Evolutionary conservation across 768 basidiomycete species (phyloP).

Genomic region (Mrakia hoshinonis): DNA sequence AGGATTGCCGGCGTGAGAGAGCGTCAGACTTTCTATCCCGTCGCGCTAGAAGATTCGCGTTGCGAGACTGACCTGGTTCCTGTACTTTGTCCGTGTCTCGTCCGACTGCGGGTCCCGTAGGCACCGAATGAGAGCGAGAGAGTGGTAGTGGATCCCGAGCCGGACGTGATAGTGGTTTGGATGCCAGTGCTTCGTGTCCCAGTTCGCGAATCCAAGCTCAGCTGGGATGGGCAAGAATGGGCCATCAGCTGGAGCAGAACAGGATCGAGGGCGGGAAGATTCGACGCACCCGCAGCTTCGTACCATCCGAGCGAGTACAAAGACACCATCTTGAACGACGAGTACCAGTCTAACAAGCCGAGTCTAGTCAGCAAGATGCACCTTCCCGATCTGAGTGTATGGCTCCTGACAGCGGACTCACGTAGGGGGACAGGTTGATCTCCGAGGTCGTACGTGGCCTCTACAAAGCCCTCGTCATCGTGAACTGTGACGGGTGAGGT

Average conservation of each 20-base stretch:
- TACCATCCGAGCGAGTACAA: conserved; percentile 56
- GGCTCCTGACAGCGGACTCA: no score
- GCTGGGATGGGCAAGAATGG: no score
- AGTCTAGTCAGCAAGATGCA: no score
- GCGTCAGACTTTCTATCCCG: no score
- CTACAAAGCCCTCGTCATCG: conserved; percentile 46
- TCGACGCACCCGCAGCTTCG: conserved; percentile 44
- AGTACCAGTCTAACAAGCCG: background rate
- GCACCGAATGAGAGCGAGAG: conserved; percentile 56
- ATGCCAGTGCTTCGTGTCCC: conserved; percentile 39
- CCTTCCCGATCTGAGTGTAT: background rate
- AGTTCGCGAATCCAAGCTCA: conserved; percentile 56
- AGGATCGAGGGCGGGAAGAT: no score
- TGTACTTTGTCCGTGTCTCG: conserved; percentile 43
- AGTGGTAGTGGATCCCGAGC: conserved; percentile 47
- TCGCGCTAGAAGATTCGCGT: no score
- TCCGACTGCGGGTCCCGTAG: conserved; percentile 47
- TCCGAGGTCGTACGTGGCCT: no score
- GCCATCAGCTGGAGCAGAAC: no score
- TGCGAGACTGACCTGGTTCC: conserved; percentile 39
- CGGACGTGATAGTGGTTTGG: conserved; percentile 55
- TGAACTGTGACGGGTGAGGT: conserved; percentile 50
- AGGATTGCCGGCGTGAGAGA: no score
- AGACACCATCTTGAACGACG: conserved; percentile 42
- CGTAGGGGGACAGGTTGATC: no score